These are phyloP conservation scores for Smittium culicis DNA, from an alignment of 371 early-diverging fungal species.

Conservation along the genomic window DNA sequence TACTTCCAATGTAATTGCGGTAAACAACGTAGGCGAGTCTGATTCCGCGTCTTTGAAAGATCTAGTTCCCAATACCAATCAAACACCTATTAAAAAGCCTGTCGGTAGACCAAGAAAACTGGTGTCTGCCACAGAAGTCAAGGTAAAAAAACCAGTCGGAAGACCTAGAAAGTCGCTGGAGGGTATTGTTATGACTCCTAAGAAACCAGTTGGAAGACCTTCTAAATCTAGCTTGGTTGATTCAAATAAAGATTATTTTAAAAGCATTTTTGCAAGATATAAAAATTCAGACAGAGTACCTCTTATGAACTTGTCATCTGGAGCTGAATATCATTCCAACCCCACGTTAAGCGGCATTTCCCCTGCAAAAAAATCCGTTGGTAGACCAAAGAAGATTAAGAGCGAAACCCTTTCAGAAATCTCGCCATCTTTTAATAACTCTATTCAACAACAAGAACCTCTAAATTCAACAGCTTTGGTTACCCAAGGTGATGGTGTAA, in stretches of 20 bases:
- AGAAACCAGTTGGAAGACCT: neutral
- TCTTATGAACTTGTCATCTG: neutral
- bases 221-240: neutral
- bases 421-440: neutral
- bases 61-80: neutral
- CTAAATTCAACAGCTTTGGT: neutral
- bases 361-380: neutral
- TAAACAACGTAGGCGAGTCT: neutral
- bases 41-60: neutral
- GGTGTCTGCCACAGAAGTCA: neutral
- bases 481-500: neutral
- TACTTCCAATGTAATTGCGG: neutral
- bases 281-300: neutral
- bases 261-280: neutral
- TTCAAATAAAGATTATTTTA: neutral
- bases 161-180: neutral
- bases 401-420: neutral
- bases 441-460: neutral
- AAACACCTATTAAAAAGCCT: neutral
- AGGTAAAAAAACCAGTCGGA: neutral
- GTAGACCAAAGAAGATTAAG: neutral
- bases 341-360: neutral
- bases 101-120: neutral
- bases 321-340: neutral
- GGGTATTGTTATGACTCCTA: neutral